Evolutionary conservation across 2,329 filamentous ascomycete species (phyloP).

Genomic region (Emergomyces pasteurianus): DNA sequence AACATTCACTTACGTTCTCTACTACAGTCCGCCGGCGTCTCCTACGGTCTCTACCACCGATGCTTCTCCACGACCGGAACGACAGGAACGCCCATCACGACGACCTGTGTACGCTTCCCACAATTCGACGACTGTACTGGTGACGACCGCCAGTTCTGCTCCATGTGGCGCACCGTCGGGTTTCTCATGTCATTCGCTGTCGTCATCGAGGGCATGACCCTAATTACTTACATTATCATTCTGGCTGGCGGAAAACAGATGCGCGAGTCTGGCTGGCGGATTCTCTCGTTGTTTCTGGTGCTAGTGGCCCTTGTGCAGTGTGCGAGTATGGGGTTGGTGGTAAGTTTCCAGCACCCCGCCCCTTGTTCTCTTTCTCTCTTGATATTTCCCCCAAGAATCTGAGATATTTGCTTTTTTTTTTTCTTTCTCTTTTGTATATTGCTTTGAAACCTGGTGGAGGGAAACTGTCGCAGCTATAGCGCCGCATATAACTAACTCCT

Average conservation of each 20-base stretch:
- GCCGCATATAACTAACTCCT: not conserved
- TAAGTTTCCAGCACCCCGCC: slow-evolving; percentile 38
- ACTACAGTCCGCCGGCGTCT: slow-evolving; percentile 20
- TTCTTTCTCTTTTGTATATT: not conserved
- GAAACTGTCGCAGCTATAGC: slow-evolving; percentile 1
- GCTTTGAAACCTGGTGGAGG: not conserved
- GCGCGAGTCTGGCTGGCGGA: slow-evolving; percentile 70
- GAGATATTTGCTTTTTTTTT: not conserved
- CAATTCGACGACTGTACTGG: slow-evolving; percentile 52
- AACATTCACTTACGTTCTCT: not conserved
- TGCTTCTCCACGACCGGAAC: slow-evolving; percentile 48
- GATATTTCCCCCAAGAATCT: not conserved
- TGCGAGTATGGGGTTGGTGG: slow-evolving; percentile 69
- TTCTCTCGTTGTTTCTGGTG: slow-evolving; percentile 54
- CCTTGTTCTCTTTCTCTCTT: not conserved
- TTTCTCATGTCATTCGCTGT: slow-evolving; percentile 79
- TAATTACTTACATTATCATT: slow-evolving; percentile 70
- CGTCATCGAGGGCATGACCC: slow-evolving; percentile 65
- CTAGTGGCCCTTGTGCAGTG: slow-evolving; percentile 59
- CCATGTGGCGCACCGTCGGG: slow-evolving; percentile 77
- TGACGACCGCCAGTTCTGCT: slow-evolving; percentile 67
- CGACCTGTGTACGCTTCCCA: slow-evolving; percentile 46
- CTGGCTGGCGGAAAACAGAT: slow-evolving; percentile 67
- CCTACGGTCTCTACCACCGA: slow-evolving; percentile 66
- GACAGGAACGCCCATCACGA: not conserved